Conservation (phyloP, 1,284 basidiomycete species). For the Apiotrichum gracile region DNA sequence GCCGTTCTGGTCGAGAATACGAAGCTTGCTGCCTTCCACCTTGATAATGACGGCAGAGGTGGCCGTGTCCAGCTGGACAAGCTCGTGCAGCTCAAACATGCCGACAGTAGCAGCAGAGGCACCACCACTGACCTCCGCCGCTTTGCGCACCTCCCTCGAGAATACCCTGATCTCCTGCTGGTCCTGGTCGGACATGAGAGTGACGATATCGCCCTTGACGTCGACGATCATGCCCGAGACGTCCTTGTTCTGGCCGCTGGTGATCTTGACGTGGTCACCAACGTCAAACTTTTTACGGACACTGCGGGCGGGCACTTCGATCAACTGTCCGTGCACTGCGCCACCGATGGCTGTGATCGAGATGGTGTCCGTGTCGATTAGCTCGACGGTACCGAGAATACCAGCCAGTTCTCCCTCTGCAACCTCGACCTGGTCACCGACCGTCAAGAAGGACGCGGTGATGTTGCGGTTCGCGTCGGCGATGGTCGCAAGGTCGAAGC, state of each 20-base stretch:
- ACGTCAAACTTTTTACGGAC: conserved; percentile 93
- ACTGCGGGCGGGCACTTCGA: conserved; percentile 77
- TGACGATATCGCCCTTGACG: conserved; percentile 83
- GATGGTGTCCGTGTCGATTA: conserved; percentile 81
- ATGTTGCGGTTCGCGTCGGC: conserved; percentile 42
- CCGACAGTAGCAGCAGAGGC: conserved; percentile 47
- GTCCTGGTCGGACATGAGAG: conserved; percentile 94
- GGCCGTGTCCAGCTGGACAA: conserved; percentile 90
- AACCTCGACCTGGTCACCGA: conserved; percentile 95
- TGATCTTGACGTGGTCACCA: conserved; percentile 98
- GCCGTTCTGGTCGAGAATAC: conserved; percentile 90
- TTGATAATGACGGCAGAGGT: conserved; percentile 97
- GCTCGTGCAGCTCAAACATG: conserved; percentile 90
- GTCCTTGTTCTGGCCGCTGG: conserved; percentile 87
- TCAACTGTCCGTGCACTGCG: conserved; percentile 65
- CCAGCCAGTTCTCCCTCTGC: conserved; percentile 95
- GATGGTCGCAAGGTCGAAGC: conserved; percentile 42
- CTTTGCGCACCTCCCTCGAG: conserved; percentile 93
- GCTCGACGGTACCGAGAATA: conserved; percentile 83
- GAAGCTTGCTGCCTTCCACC: conserved; percentile 91
- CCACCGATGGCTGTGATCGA: conserved; percentile 59
- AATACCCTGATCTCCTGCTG: conserved; percentile 97
- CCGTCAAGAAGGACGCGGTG: conserved; percentile 76
- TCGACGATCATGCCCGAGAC: conserved; percentile 95
- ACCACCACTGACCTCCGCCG: conserved; percentile 87